Conservation (phyloP, 306 rosid genomes). For the Hylodesmum podocarpum region DNA sequence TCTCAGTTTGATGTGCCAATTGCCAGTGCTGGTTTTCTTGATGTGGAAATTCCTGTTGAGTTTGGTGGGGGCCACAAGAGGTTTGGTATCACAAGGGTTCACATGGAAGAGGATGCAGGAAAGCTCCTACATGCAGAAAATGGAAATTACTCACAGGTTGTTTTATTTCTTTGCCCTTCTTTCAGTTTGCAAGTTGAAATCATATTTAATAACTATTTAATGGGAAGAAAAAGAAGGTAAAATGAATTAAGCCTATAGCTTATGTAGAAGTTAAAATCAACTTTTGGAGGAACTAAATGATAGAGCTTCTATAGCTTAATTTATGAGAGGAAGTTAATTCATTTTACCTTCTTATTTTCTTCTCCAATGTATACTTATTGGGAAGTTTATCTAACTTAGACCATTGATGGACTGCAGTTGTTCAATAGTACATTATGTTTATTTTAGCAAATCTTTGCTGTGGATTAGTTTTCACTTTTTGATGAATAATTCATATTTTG, state of each 20-base stretch:
- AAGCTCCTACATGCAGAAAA: slow-evolving; percentile 83
- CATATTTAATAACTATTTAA: background rate
- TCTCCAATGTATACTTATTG: background rate
- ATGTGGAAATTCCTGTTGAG: slow-evolving; percentile 82
- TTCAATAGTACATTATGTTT: background rate
- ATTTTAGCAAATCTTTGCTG: background rate
- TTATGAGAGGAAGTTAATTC: background rate
- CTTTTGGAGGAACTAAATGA: background rate
- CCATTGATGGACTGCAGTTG: background rate
- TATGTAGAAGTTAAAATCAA: background rate
- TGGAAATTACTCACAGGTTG: slow-evolving; percentile 78
- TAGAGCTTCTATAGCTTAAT: background rate
- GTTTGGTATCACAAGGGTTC: slow-evolving; percentile 96
- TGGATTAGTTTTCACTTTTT: background rate
- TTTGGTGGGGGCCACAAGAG: slow-evolving; percentile 90
- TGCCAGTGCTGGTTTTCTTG: slow-evolving; percentile 71
- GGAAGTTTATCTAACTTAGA: background rate
- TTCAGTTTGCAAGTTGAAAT: slow-evolving; percentile 8
- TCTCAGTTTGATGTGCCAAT: slow-evolving; percentile 96
- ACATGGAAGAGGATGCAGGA: slow-evolving; percentile 99
- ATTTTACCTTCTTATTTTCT: background rate
- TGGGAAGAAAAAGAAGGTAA: background rate
- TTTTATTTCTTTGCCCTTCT: slow-evolving; percentile 8
- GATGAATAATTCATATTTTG: background rate
- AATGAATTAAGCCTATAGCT: background rate